Evolutionary conservation across 1,284 basidiomycete genomes (phyloP), one percentile per base, ranked within the genome.

Genomic region (Sporisorium exsertum): DNA sequence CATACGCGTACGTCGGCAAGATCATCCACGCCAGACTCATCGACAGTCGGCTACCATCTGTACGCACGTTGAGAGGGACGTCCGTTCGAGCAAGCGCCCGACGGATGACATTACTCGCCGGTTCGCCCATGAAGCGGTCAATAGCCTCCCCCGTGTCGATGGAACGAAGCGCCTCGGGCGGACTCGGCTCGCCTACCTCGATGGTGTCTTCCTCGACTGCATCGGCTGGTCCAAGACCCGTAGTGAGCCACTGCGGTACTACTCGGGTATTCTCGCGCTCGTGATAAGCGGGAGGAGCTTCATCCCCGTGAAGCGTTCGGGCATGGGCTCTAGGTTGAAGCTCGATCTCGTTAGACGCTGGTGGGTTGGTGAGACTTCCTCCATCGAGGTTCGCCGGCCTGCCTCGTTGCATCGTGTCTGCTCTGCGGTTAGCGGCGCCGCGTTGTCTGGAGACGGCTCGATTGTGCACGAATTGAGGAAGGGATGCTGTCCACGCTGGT

Each of bases 21-120:
- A 58, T 49, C 45, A 50, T 37, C 57, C 57, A 58, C 7, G 33
- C 57, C 24, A 58, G 18, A 4, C 35, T 32, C 47, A 49, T 27
- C 18, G 57, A 29, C 33, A 55, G 26, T 10, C 53, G 37, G 2
- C 32, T 27, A 20, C 53, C 53, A 32, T 55, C 37, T 24, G 40
- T 42, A 2, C 40, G 29, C 15, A 16, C 16, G 6, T 27, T 9
- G 24, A 43, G 40, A 12, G 40, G 37, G 12, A 5, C 24, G 35
- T 40, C 18, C 9, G 35, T 10, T 4, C 9, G 50, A 13, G 32
- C n/a, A 52, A n/a, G 20, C 40, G 40, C 40, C 40, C 16, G 40
- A 8, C 20, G 40, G 40, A 43, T 43, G 18, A 43, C 29, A 5
- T 5, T 10, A 32, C 29, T 32, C 29, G 29, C 29, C 29, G 29